Base-by-base conservation (phyloP, 176 grass and related monocot species). In the Oryza officinalis region DNA sequence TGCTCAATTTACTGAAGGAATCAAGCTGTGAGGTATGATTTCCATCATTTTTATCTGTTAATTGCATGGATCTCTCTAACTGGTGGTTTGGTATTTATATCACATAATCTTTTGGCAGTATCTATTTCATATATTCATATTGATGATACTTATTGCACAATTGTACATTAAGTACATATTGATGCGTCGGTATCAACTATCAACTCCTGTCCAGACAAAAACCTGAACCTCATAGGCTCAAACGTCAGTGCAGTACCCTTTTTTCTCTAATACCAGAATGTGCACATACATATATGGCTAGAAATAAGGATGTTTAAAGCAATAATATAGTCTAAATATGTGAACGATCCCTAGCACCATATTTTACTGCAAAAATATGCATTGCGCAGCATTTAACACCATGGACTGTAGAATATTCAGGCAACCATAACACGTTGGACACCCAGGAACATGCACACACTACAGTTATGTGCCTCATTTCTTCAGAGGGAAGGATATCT, bases 11-110 rank as follows among this genome's bases (percentile, higher is more conserved):
- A 46, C 77, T 59, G 15, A 31, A 52, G 40, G 10, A 32, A 33
- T 73, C 18, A 25, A 73, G 30, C 9, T 72, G 18, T 31, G 75
- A 88, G 86, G 67, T 88, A 76, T 22, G 85, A 32, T 84, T 67
- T 72, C 45, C n/a, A 59, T 35, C 67, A 27, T 18, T 60, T 4
- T 68, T 74, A 77, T 41, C 27, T 87, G 12, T 67, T 83, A 83
- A 65, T 27, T 81, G 6, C 32, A 81, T 3, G 45, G 9, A 38
- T 68, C 46, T 57, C 44, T 9, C n/a, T 71, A 17, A 81, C 75
- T 23, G 43, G 31, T 61, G 65, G 20, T 82, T 17, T 57, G 18
- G 14, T 57, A 20, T 2, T 74, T 9, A 12, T 37, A n/a, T 41
- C 22, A 27, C 74, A 47, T 43, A 50, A 49, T 65, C 31, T 23